A percentile compares a stretch with the other conserved stretches of the same genome.
Evolutionary conservation across 306 rosid species (phyloP).

Genomic region (Vicia villosa): DNA sequence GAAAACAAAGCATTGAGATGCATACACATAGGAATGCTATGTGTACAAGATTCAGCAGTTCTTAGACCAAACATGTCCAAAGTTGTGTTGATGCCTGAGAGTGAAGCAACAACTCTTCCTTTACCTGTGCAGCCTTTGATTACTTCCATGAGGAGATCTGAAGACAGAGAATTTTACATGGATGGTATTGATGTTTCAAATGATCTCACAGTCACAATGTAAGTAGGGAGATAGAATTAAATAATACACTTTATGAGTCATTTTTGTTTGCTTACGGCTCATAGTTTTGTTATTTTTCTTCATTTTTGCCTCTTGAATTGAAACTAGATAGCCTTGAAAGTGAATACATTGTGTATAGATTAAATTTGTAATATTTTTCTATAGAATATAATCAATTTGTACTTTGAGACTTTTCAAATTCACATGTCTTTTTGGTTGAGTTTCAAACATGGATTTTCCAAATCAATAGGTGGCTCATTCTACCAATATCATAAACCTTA

Average conservation of each 20-base stretch:
- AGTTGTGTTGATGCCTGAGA: slow-evolving; percentile 80
- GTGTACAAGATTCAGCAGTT: slow-evolving; percentile 85
- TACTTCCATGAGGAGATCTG: slow-evolving; percentile 56
- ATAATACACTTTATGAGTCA: background rate
- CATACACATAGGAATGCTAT: slow-evolving; percentile 79
- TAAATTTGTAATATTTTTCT: too few relatives aligned
- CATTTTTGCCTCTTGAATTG: background rate
- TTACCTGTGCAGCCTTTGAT: slow-evolving; percentile 64
- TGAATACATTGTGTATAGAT: slow-evolving; percentile 27
- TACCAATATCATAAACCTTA: too few relatives aligned
- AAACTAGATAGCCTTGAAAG: background rate
- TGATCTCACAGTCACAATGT: slow-evolving; percentile 64
- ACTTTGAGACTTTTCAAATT: too few relatives aligned
- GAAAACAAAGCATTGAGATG: slow-evolving; percentile 58
- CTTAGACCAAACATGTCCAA: slow-evolving; percentile 73
- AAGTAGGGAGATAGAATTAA: slow-evolving; percentile 65
- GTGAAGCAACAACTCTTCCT: slow-evolving; percentile 67
- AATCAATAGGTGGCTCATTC: too few relatives aligned
- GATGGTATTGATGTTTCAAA: slow-evolving; percentile 62
- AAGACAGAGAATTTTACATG: slow-evolving; percentile 48
- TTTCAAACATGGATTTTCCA: too few relatives aligned
- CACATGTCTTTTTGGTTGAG: too few relatives aligned
- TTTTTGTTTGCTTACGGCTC: slow-evolving; percentile 19
- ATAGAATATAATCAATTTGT: too few relatives aligned
- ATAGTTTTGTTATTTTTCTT: background rate